A percentile compares a stretch with the other conserved stretches of the same genome.
Conservation (phyloP, 1,284 basidiomycete species). For the Leccinum proliferum region DNA sequence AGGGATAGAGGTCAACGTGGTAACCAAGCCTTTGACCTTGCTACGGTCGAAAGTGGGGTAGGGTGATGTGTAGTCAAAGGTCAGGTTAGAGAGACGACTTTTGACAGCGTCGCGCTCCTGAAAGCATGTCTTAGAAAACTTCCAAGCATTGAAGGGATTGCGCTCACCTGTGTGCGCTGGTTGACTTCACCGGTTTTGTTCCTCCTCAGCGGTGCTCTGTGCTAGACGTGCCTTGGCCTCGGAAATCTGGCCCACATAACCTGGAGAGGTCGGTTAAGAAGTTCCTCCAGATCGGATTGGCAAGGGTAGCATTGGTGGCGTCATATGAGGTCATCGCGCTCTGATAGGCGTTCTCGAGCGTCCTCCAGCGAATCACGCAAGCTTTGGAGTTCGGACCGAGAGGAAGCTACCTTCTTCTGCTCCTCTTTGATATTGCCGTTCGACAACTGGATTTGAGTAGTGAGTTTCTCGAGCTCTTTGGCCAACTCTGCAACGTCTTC, state of each 20-base stretch:
- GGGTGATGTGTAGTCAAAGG: slow-evolving; percentile 84
- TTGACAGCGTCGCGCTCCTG: slow-evolving; percentile 73
- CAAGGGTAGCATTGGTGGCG: slow-evolving; percentile 56
- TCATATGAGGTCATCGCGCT: slow-evolving; percentile 72
- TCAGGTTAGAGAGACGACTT: slow-evolving; percentile 65
- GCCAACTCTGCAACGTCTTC: slow-evolving; percentile 77
- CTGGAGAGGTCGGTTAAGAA: slow-evolving; percentile 93
- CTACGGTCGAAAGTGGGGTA: slow-evolving; percentile 78
- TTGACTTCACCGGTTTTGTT: slow-evolving; percentile 72
- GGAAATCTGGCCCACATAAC: slow-evolving; percentile 95
- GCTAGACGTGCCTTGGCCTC: slow-evolving; percentile 78
- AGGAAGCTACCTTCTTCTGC: slow-evolving; percentile 51
- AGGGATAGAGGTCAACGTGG: slow-evolving; percentile 75
- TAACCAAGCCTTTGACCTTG: slow-evolving; percentile 94
- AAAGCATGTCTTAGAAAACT: slow-evolving; percentile 5
- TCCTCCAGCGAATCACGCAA: slow-evolving; percentile 51
- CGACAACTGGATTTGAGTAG: slow-evolving; percentile 86
- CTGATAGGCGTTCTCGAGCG: slow-evolving; percentile 58
- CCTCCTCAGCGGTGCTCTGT: slow-evolving; percentile 78
- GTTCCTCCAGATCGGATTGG: slow-evolving; percentile 79
- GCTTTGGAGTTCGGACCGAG: slow-evolving; percentile 56
- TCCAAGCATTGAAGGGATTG: neutral
- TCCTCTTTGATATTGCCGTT: slow-evolving; percentile 79
- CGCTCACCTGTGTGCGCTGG: slow-evolving; percentile 59
- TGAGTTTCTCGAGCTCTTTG: slow-evolving; percentile 83